Conservation (phyloP, 805 yeast genomes). For the Starmerella stellata region DNA sequence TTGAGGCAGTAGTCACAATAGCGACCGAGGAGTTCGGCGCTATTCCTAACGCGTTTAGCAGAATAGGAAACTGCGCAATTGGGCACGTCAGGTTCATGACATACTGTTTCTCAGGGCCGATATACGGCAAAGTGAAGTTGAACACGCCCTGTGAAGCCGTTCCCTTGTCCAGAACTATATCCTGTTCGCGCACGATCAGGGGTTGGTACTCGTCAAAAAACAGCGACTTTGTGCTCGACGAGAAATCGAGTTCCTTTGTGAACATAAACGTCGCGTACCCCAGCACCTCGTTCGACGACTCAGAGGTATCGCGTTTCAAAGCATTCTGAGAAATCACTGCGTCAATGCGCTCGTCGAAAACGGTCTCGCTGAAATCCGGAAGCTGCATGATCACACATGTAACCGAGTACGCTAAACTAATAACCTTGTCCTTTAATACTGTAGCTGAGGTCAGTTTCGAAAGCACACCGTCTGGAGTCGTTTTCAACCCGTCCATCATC, state of each 20-base stretch:
- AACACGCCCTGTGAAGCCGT: background rate
- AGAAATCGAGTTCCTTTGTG: background rate
- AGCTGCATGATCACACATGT: background rate
- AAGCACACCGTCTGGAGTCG: slow-evolving; percentile 2
- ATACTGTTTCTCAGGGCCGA: background rate
- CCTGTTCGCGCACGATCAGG: background rate
- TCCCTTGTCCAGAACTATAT: background rate
- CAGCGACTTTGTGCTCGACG: background rate
- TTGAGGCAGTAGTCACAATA: background rate
- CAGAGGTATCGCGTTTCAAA: background rate
- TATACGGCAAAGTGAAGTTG: background rate
- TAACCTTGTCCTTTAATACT: background rate
- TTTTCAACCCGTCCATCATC: slow-evolving; percentile 1
- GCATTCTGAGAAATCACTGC: background rate
- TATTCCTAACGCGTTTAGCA: background rate
- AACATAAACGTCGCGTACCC: slow-evolving; percentile 4
- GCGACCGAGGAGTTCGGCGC: background rate
- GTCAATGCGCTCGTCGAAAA: background rate
- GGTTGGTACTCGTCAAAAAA: background rate
- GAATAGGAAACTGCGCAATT: background rate
- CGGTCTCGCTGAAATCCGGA: background rate
- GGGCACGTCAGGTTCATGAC: background rate
- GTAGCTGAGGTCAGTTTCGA: slow-evolving; percentile 2
- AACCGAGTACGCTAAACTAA: background rate
- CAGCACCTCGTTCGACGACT: background rate